These are phyloP conservation scores for Magnolia kwangsiensis DNA, from an alignment of 164 flowering plant genomes.

Conservation along the genomic window DNA sequence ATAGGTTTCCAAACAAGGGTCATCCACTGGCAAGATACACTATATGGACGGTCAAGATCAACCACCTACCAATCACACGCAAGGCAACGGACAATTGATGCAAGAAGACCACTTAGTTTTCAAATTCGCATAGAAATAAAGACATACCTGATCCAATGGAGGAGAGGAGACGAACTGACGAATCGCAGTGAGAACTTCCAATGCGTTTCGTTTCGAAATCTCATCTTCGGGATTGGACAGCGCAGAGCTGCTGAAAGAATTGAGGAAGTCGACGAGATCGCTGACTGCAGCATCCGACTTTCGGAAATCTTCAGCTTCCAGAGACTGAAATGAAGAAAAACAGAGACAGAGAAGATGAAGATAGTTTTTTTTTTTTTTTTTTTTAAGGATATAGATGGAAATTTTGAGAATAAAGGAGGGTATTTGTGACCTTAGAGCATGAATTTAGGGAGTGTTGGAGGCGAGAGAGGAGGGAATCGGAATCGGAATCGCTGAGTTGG, in stretches of 20 bases:
- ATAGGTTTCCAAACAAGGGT: too few relatives aligned
- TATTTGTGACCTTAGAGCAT: background rate
- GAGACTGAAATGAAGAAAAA: constrained; percentile 25
- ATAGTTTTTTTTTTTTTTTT: too few relatives aligned
- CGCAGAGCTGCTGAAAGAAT: constrained; percentile 28
- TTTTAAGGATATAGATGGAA: background rate
- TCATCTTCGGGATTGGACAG: constrained; percentile 23
- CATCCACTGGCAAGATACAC: too few relatives aligned
- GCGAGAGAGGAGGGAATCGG: background rate
- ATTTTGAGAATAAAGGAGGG: background rate
- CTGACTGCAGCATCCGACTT: constrained; percentile 23
- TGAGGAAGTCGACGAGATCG: constrained; percentile 40
- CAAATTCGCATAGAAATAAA: background rate
- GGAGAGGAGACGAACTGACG: constrained; percentile 34
- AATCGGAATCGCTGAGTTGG: background rate
- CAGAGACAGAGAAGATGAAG: background rate
- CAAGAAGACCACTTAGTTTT: background rate
- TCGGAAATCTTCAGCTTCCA: constrained; percentile 33
- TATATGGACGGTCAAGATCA: too few relatives aligned
- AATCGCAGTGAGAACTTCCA: constrained; percentile 38
- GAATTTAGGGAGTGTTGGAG: background rate
- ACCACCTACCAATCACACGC: too few relatives aligned
- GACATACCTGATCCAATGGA: constrained; percentile 46
- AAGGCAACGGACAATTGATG: too few relatives aligned
- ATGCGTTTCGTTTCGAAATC: constrained; percentile 24